Evolutionary conservation across 768 basidiomycete genomes (phyloP).

Genomic region (Rhodotorula kratochvilovae): DNA sequence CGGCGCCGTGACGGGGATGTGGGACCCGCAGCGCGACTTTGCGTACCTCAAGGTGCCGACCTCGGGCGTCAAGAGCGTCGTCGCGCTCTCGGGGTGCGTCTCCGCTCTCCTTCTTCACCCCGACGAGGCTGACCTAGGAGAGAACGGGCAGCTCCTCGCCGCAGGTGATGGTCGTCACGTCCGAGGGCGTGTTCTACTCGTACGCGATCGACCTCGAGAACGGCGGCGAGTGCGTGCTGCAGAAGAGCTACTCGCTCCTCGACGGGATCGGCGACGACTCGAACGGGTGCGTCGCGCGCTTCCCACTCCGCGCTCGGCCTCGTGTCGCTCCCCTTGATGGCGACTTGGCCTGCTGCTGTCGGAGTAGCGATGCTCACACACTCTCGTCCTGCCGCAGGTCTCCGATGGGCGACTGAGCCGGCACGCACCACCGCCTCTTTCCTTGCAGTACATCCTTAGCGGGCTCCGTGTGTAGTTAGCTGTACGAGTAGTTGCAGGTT

Average conservation of each 20-base stretch:
- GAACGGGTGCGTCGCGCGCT: conserved; percentile 14
- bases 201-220: conserved; percentile 94
- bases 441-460: too few species aligned
- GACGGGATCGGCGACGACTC: conserved; percentile 26
- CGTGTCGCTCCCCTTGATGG: too few species aligned
- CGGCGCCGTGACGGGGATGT: conserved; percentile 89
- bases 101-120: not conserved
- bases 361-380: too few species aligned
- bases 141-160: conserved; percentile 66
- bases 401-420: conserved; percentile 7
- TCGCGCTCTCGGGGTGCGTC: conserved; percentile 79
- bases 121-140: not conserved
- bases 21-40: conserved; percentile 94
- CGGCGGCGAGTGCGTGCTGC: conserved; percentile 88
- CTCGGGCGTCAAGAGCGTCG: conserved; percentile 72
- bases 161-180: conserved; percentile 93
- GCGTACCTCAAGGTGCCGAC: conserved; percentile 80
- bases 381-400: not conserved
- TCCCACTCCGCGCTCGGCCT: too few species aligned
- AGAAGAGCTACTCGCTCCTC: conserved; percentile 71
- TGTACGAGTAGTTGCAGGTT: too few species aligned
- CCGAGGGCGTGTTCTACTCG: conserved; percentile 90
- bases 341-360: too few species aligned
- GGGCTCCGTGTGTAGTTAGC: too few species aligned
- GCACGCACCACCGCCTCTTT: too few species aligned